A percentile compares a stretch with the other conserved stretches of the same genome.
These are phyloP conservation scores for Jackrogersella multiformis DNA, from an alignment of 495 filamentous ascomycete genomes.

Conservation along the genomic window DNA sequence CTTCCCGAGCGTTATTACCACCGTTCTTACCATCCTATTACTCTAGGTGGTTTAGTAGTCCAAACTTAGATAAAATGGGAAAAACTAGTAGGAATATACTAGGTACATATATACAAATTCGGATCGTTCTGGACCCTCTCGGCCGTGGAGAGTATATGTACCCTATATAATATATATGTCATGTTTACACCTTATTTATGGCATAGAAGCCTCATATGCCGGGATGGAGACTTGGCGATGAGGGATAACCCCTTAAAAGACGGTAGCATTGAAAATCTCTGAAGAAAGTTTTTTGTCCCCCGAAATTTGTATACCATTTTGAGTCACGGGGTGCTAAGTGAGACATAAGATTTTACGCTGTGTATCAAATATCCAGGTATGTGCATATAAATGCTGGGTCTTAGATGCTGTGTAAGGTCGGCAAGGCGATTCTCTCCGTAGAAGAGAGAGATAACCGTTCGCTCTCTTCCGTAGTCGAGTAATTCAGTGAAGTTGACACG, in stretches of 20 bases:
- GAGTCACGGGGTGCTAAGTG: slow-evolving; percentile 35
- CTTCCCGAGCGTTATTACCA: slow-evolving; percentile 20
- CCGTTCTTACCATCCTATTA: slow-evolving; percentile 21
- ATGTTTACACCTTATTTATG: slow-evolving; percentile 32
- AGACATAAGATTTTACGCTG: slow-evolving; percentile 26
- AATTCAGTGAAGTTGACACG: background rate
- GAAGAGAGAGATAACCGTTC: slow-evolving; percentile 8
- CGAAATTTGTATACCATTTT: slow-evolving; percentile 20
- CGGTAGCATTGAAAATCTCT: background rate
- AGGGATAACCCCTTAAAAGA: slow-evolving; percentile 2
- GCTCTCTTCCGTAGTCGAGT: slow-evolving; percentile 23
- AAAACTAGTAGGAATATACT: slow-evolving; percentile 18
- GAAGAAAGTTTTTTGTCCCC: slow-evolving; percentile 1
- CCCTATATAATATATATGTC: slow-evolving; percentile 17
- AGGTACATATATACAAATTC: slow-evolving; percentile 22
- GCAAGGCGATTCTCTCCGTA: slow-evolving; percentile 31
- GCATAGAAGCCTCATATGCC: slow-evolving; percentile 24
- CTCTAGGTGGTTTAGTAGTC: slow-evolving; percentile 13
- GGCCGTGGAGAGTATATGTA: slow-evolving; percentile 2
- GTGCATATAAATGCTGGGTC: slow-evolving; percentile 23
- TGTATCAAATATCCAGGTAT: slow-evolving; percentile 10
- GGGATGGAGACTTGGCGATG: slow-evolving; percentile 14
- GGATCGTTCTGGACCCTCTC: slow-evolving; percentile 23
- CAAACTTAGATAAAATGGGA: slow-evolving; percentile 9
- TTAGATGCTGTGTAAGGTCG: slow-evolving; percentile 33